Base-by-base conservation (phyloP, 2,329 filamentous ascomycete genomes). In the Aspergillus bombycis region DNA sequence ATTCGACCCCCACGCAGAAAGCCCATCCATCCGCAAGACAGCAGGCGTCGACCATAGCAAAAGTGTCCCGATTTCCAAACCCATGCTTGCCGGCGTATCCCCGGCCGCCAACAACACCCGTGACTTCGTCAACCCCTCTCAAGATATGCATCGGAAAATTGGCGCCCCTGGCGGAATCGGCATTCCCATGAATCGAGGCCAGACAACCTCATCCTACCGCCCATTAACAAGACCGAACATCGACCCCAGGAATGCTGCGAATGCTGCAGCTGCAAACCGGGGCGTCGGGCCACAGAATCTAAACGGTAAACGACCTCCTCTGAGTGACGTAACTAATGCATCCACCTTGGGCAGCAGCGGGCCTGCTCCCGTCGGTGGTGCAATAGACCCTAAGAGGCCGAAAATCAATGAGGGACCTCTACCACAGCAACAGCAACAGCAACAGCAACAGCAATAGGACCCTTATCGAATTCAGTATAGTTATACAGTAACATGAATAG, bases 21-120 rank as follows among this genome's bases (percentile, higher is more conserved):
- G 89, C 65, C 93, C 94, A 0, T 95, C 93, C 0, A 93, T 97
- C 73, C 88, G 92, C 65, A 94, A 94, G 74, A 97, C 94, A 0
- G 91, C 91, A 0, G 94, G 94, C 2, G 86, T 97, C 45, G 93
- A 97, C 72, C 92, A 96, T 73, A 88, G 81, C 26, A 89, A 87
- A 58, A 94, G 91, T 5, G 89, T 90, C 58, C 92, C 93, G 0
- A 80, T 97, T 2, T 85, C 84, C 4, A 86, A 84, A 65, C 75
- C 75, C 9, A 78, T 77, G 74, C 63, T 78, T 8, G 57, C 71
- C 5, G 57, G 67, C 11, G 67, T 68, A 32, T 76, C 76, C 4
- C 75, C 75, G n/a, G 70, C 72, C 23, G 58, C 74, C 1, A 77
- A 73, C 36, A 72, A 67, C 36, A 63, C 72, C 12, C 72, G 74